Evolutionary conservation across 2,329 filamentous ascomycete genomes (phyloP), one percentile per base, ranked within the genome.

Genomic region (Neopestalotiopsis rosae): DNA sequence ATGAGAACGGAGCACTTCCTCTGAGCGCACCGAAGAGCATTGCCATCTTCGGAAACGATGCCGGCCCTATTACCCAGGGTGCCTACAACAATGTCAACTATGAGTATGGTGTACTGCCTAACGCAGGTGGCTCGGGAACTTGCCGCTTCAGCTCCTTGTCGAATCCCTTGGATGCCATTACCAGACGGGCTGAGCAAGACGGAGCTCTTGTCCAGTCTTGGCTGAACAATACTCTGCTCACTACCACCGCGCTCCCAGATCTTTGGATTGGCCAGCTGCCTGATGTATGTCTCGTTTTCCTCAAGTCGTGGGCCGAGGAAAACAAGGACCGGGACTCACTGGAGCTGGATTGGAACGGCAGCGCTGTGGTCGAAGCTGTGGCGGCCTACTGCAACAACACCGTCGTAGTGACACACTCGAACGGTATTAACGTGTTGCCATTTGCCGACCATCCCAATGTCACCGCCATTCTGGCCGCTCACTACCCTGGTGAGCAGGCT

Each of bases 241-340:
- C 77, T 20, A 70, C 76, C 7, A 74, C 76, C 28, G 81, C 82
- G 30, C 62, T 83, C 1, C 80, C 82, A 6, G 81, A 84, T 10
- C 85, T 88, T 9, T 85, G 82, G 81, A 73, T 79, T 17, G 79
- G 79, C 10, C 73, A 83, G 72, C n/a, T 85, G 0, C 89, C 90
- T 49, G 90, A 93, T 69, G 81, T 92, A 52, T 94, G 92, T 76
- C 79, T 90, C n/a, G 87, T 90, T 34, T 88, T 90, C 77, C 80
- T 90, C 68, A 90, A 90, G 76, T 87, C 91, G 3, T 91, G 92
- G 81, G 87, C 89, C 4, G 89, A 90, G 13, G 92, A 94, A 78
- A 83, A 81, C 75, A 87, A 87, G 1, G 92, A 87, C 73, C 81
- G 89, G 62, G 80, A 82, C 52, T 84, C 83, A 73, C 81, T 87